Evolutionary conservation across 768 basidiomycete genomes (phyloP).

Genomic region (Thelephora ganbajun): DNA sequence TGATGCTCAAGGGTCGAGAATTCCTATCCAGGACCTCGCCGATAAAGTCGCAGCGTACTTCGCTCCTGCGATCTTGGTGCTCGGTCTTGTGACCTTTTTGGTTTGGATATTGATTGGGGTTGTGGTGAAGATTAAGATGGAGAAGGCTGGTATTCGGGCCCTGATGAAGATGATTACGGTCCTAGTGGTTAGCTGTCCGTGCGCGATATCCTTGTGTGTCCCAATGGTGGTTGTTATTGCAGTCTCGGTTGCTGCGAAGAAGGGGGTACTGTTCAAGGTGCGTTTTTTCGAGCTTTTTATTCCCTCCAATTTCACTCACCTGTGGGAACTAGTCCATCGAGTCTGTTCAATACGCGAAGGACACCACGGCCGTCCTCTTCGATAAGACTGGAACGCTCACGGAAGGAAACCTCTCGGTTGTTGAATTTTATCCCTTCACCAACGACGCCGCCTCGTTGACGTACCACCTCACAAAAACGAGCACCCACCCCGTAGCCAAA

Average conservation of each 20-base stretch:
- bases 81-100: conserved; percentile 23
- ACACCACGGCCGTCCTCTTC: conserved; percentile 31
- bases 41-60: conserved; percentile 34
- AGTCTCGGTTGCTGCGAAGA: conserved; percentile 17
- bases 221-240: conserved; percentile 23
- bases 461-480: conserved; percentile 18
- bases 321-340: conserved; percentile 3
- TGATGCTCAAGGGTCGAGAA: conserved; percentile 23
- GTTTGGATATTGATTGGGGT: conserved; percentile 23
- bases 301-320: not conserved
- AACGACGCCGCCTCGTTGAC: conserved; percentile 7
- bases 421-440: conserved; percentile 16
- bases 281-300: not conserved
- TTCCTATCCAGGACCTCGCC: conserved; percentile 30
- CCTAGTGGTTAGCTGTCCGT: conserved; percentile 40
- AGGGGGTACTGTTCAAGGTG: conserved; percentile 19
- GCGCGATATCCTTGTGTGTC: conserved; percentile 25
- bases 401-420: conserved; percentile 24
- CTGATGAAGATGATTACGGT: conserved; percentile 38
- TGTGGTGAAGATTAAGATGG: conserved; percentile 14
- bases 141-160: conserved; percentile 19
- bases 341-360: conserved; percentile 9
- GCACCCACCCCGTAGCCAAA: conserved; percentile 22
- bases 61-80: conserved; percentile 31
- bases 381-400: conserved; percentile 54